Evolutionary conservation across 2,329 filamentous ascomycete genomes (phyloP), one percentile per base, ranked within the genome.

Genomic region (Ophiocordyceps polyrhachis-furcata): DNA sequence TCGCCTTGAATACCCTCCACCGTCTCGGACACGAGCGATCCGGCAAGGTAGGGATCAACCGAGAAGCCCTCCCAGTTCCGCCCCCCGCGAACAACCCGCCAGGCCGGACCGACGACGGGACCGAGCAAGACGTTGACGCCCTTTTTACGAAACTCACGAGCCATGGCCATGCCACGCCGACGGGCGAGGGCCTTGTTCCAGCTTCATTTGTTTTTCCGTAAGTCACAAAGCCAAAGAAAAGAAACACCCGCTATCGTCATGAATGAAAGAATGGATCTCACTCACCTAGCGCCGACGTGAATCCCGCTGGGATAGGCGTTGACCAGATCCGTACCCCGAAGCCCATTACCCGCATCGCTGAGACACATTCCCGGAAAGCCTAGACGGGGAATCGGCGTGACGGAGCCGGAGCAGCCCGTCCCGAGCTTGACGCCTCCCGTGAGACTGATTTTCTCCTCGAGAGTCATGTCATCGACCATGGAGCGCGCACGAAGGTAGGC

Each of bases 11-110:
- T 68, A 0, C 86, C 89, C 47, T 71, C 77, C 56, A 95, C 84
- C 0, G 85, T 93, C 60, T 86, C 69, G 2, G 40, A 14, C 51
- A 37, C 80, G 77, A 2, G 81, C 81, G 3, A 80, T 86, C 89
- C 59, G 93, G 84, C 25, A 87, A 67, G 3, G 74, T 73, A 0
- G 82, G 80, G 55, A 17, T 87, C 82, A 1, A 71, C 62, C 1
- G 79, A 81, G 52, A 86, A 86, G 0, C 75, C 76, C 56, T 87
- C 83, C 82, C 81, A 87, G 52, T 76, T 83, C 38, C 83, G 72
- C 14, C 83, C 83, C 13, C 79, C 82, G 43, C 75, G 70, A 0
- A 81, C 81, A 52, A 84, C 83, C 11, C 81, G 70, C 2, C 83
- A 83, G 1, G 87, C 56, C 1, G 84, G 74, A 0, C 82, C 83